Evolutionary conservation across 352 stramenopile genomes (phyloP), one percentile per base, ranked within the genome.

Genomic region (Phytophthora cryptogea): DNA sequence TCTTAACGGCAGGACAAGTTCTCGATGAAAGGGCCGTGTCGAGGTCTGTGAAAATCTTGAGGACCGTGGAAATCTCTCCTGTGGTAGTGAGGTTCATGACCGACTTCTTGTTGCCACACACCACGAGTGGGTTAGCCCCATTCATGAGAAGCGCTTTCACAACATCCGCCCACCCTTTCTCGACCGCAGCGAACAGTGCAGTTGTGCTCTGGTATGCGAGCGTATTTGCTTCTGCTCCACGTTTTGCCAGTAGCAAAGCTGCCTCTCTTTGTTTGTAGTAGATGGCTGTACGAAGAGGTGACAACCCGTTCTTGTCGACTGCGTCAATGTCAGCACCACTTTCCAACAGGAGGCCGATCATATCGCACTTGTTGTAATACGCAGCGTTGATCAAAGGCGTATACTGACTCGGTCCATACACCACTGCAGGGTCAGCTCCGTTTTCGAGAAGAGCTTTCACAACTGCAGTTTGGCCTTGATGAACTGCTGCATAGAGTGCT

Each of bases 321-420:
- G 41, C 52, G 14, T 59, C 52, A 31, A 59, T 59, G 32, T 52
- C 40, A 1, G 51, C 51, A 17, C 31, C 51, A 20, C 28, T 17
- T 27, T 59, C 51, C 2, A 59, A 31, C 17, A 59, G 31, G 39
- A 59, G 40, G 10, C 51, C 31, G 32, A 59, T 59, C 40, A 59
- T 50, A 16, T 45, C 30, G 17, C 39, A 43, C 6, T 50, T 36
- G 40, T 59, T 59, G 20, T 27, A 17, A 20, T 44, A 44, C 9
- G 40, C 40, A 13, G 51, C 51, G 5, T 14, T 23, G 13, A 59
- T 43, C 40, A 59, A 45, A 3, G 51, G 51, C 1, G 51, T 59
- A 30, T 44, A 49, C n/a, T n/a, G n/a, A n/a, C n/a, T n/a, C n/a
- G n/a, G n/a, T n/a, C n/a, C n/a, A n/a, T n/a, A n/a, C n/a, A n/a